These are phyloP conservation scores for Solanum gracilifrons DNA, from an alignment of 257 asterid species.

Conservation along the genomic window DNA sequence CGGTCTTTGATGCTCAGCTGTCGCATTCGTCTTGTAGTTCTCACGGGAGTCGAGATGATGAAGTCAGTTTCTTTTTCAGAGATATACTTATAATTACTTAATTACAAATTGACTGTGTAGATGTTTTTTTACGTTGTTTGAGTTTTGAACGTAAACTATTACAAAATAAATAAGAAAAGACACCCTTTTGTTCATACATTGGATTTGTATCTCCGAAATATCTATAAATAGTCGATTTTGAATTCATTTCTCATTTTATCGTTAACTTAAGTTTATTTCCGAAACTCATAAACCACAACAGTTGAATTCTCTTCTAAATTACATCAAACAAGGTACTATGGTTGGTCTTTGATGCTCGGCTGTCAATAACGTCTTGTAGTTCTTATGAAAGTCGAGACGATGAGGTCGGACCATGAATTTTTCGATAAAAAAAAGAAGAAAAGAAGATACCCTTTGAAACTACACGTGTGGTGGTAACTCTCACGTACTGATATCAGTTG, in stretches of 20 bases:
- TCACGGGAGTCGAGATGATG: neutral
- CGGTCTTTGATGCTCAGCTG: neutral
- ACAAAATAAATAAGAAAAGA: neutral
- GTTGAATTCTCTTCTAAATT: neutral
- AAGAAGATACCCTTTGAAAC: neutral
- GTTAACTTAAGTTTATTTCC: neutral
- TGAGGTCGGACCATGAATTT: neutral
- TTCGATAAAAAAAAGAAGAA: neutral
- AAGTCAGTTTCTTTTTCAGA: neutral
- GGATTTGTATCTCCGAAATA: neutral
- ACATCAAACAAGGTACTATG: neutral
- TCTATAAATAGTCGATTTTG: neutral
- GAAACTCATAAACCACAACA: neutral
- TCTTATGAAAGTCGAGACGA: neutral
- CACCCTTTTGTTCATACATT: neutral
- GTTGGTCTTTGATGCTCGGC: neutral
- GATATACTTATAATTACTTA: neutral
- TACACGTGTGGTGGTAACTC: neutral
- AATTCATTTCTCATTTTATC: neutral
- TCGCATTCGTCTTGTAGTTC: neutral
- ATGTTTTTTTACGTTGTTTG: neutral
- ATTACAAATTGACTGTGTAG: neutral
- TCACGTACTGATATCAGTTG: neutral
- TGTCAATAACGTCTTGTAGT: neutral
- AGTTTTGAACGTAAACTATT: neutral